phyloP scores from a whole-genome alignment of 2,329 filamentous ascomycete species.

The Arthrinium phaeospermum region DNA sequence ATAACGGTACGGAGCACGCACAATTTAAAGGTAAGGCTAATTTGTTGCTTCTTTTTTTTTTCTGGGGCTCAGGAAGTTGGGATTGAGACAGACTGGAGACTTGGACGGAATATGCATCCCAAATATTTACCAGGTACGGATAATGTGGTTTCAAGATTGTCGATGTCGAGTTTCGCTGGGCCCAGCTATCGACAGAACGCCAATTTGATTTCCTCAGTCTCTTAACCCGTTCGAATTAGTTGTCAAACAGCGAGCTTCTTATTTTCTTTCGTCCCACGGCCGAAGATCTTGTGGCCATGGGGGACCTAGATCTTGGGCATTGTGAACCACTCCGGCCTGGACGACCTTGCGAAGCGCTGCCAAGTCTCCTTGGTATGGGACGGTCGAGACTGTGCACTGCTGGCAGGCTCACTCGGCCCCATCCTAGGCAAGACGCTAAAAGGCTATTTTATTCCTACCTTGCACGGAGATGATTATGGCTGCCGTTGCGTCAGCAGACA shows the following conservation, averaged over 20 bases:
- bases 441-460: too few relatives aligned
- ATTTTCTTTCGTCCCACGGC: neutral
- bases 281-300: neutral
- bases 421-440: too few relatives aligned
- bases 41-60: neutral
- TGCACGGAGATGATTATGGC: too few relatives aligned
- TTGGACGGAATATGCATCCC: neutral
- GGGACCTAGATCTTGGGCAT: neutral
- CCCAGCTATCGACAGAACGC: neutral
- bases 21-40: neutral
- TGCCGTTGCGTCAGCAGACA: too few relatives aligned
- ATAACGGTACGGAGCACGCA: neutral
- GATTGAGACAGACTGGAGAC: neutral
- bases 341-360: conserved; percentile 9
- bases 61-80: neutral
- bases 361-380: conserved; percentile 2
- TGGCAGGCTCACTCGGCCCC: neutral
- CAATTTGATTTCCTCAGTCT: conserved; percentile 1
- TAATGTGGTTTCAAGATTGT: conserved; percentile 2
- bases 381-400: neutral
- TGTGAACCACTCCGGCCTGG: neutral
- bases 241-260: neutral
- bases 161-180: neutral
- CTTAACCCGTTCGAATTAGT: neutral
- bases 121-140: neutral